Conservation (phyloP, 1,139 yeast genomes). For the Saccharomyces hybrid region DNA sequence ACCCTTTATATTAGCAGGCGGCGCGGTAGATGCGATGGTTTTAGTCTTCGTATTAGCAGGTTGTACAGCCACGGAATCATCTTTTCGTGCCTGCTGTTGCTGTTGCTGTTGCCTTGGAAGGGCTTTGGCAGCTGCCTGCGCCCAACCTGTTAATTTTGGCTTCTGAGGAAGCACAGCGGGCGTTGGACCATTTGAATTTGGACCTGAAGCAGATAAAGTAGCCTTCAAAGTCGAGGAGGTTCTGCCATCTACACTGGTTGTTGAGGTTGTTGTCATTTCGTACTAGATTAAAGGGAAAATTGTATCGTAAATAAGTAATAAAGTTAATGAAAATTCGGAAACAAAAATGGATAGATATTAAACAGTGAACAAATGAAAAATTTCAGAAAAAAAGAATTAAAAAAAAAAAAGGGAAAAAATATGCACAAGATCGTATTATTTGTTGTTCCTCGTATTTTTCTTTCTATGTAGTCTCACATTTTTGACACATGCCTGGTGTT, state of each 20-base stretch:
- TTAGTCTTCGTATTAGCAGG: not conserved
- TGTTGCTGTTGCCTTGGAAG: slow-evolving; percentile 11
- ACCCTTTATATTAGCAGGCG: not conserved
- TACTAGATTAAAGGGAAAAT: not conserved
- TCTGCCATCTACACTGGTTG: not conserved
- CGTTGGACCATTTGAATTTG: slow-evolving; percentile 2
- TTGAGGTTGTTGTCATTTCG: not conserved
- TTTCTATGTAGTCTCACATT: not conserved
- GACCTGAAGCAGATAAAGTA: not conserved
- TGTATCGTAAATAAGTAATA: not conserved
- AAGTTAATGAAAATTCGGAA: not conserved
- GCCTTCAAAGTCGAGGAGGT: not conserved
- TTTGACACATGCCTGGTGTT: not conserved
- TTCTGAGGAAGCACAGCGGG: slow-evolving; percentile 9
- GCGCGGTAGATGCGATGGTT: not conserved
- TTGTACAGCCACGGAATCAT: not conserved
- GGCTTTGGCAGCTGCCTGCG: slow-evolving; percentile 30
- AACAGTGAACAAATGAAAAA: not conserved
- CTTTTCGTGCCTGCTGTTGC: not conserved
- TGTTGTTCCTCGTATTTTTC: not conserved
- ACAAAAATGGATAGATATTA: not conserved
- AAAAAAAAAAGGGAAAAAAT: not conserved
- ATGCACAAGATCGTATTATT: not conserved
- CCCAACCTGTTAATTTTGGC: slow-evolving; percentile 29
- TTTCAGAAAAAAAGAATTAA: not conserved